phyloP scores from a whole-genome alignment of 805 yeast genomes.

The Schizosaccharomyces osmophilus region DNA sequence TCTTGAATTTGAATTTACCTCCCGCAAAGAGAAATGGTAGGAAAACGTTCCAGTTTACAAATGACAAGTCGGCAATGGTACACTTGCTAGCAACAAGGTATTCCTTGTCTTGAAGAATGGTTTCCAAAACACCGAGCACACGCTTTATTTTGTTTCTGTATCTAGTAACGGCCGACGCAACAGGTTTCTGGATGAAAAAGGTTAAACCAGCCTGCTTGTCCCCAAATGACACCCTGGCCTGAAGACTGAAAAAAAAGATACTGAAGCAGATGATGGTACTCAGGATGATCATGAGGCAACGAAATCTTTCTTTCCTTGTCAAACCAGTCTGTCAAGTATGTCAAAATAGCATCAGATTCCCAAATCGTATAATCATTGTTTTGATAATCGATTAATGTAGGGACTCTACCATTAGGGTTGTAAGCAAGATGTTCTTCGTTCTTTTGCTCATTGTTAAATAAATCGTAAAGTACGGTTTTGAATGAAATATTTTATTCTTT shows the following conservation, averaged over 20 bases:
- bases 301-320: conserved; percentile 18
- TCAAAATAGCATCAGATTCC: conserved; percentile 76
- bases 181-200: conserved; percentile 58
- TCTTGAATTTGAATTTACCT: no score
- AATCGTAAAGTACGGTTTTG: conserved; percentile 26
- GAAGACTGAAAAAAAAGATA: background rate
- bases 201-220: conserved; percentile 63
- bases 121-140: conserved; percentile 68
- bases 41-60: conserved; percentile 67
- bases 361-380: conserved; percentile 25
- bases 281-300: background rate
- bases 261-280: background rate
- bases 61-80: conserved; percentile 60
- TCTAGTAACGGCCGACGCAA: conserved; percentile 62
- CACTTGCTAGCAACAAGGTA: conserved; percentile 64
- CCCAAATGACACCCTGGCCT: conserved; percentile 1
- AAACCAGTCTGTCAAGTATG: conserved; percentile 42
- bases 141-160: conserved; percentile 69
- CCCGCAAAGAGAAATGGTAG: no score
- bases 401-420: conserved; percentile 42
- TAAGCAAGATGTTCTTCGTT: conserved; percentile 31
- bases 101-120: conserved; percentile 65
- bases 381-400: conserved; percentile 19
- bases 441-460: conserved; percentile 24
- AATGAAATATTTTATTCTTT: conserved; percentile 61